Evolutionary conservation across 306 rosid genomes (phyloP), one percentile per base, ranked within the genome.

Genomic region (Vachellia pachyceras): DNA sequence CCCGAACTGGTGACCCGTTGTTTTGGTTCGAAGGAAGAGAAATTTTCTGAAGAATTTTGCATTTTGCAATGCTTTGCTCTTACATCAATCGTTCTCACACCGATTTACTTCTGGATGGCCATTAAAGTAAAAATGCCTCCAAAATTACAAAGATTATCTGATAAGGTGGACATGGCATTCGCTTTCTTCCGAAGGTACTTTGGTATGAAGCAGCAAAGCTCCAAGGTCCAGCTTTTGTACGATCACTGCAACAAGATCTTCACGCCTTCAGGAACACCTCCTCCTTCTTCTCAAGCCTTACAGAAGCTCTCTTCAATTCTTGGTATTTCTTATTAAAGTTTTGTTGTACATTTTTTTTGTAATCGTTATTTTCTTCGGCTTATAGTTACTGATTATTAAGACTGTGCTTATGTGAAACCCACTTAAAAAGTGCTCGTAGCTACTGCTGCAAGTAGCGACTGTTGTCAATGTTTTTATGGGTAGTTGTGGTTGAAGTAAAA

Each of bases 201-300:
- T 46, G 91, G 85, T 49, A 91, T 95, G 95, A 68, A 41, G 79
- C 76, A 33, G 77, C 78, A 78, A 82, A 82, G 69, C 86, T 79
- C 92, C 75, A 90, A 92, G 85, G 84, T 93, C 68, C 94, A 95
- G 83, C 73, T 78, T 70, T 83, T 93, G 69, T 89, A 91, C 72
- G 93, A 90, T 18, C 92, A 91, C 81, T 95, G 99, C 82, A 90
- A 81, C 61, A 78, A 42, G 60, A 82, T 73, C 49, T 91, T 93
- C 73, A 79, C 91, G 4, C 90, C 92, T 76, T 84, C 92, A 1
- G 84, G 80, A 80, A 25, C 80, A 60, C 79, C 85, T 74, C 79
- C 87, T 52, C 89, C 92, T 23, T 73, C 92, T 14, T 79, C 96
- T 29, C 90, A 84, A 41, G 79, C 87, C 22, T 37, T 89, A 82